A percentile compares a stretch with the other conserved stretches of the same genome.
Conservation (phyloP, 495 filamentous ascomycete species). For the Hypoxylon crocopeplum region DNA sequence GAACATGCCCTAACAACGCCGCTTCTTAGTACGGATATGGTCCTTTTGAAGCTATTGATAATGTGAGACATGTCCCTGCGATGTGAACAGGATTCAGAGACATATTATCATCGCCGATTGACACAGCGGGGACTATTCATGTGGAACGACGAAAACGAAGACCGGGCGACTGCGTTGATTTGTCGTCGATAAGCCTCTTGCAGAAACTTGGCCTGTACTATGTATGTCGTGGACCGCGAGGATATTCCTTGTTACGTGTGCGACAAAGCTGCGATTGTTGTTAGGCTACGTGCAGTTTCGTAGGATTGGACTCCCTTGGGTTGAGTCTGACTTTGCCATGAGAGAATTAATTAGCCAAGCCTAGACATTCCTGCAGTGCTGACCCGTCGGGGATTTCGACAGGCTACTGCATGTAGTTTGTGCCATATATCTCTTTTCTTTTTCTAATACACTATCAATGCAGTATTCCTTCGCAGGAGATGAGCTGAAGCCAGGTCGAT, state of each 20-base stretch:
- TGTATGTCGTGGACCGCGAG: background rate
- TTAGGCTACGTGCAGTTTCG: constrained; percentile 8
- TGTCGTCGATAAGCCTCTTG: background rate
- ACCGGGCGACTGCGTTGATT: background rate
- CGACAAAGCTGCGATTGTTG: background rate
- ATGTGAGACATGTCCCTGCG: background rate
- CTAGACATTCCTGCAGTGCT: background rate
- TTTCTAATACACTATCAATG: constrained; percentile 17
- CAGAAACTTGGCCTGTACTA: background rate
- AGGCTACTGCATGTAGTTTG: background rate
- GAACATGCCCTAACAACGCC: background rate
- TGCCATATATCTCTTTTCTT: background rate
- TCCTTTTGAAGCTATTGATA: background rate
- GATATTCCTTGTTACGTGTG: constrained; percentile 4
- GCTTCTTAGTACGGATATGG: no score
- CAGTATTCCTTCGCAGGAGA: background rate
- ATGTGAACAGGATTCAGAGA: background rate
- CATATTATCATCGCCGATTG: constrained; percentile 1
- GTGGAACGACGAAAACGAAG: constrained; percentile 11
- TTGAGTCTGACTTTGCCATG: background rate
- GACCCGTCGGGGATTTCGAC: background rate
- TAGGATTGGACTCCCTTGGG: background rate
- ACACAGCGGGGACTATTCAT: background rate
- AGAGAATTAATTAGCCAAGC: background rate
- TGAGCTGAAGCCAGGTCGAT: background rate